Conservation (phyloP, 1,284 basidiomycete species). For the Fomitopsis palustris region DNA sequence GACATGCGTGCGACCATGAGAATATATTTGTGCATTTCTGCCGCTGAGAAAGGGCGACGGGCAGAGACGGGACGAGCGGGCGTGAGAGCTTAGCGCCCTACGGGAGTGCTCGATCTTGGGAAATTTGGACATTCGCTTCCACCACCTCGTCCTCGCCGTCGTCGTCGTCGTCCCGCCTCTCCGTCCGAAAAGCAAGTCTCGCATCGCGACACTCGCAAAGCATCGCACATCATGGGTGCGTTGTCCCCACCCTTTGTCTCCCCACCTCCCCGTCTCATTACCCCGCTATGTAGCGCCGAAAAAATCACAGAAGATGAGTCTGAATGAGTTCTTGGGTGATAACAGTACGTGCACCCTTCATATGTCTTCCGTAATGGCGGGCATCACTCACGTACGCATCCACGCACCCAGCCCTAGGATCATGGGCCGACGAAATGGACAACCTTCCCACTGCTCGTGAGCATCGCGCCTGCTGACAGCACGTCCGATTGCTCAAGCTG, state of each 20-base stretch:
- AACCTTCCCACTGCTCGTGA: conserved; percentile 84
- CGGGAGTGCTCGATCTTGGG: conserved; percentile 12
- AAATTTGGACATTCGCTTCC: conserved; percentile 15
- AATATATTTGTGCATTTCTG: background rate
- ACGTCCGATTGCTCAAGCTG: conserved; percentile 6
- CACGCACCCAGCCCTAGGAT: conserved; percentile 62
- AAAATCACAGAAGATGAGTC: conserved; percentile 87
- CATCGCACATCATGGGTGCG: conserved; percentile 30
- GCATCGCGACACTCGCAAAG: conserved; percentile 4
- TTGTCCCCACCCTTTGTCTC: background rate
- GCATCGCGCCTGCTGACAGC: conserved; percentile 27
- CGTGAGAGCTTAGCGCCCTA: conserved; percentile 7
- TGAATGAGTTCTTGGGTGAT: conserved; percentile 88
- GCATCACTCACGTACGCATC: background rate
- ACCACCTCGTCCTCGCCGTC: conserved; percentile 5
- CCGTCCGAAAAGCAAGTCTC: background rate
- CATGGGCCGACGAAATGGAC: conserved; percentile 98
- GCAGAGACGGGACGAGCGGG: background rate
- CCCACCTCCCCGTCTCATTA: background rate
- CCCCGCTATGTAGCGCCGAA: conserved; percentile 60
- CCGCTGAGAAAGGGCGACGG: background rate
- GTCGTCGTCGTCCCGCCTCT: conserved; percentile 3
- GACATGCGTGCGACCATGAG: background rate
- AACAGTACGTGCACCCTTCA: conserved; percentile 47
- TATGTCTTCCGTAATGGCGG: background rate